These are phyloP conservation scores for Ophiosphaerella korrae DNA, from an alignment of 2,329 filamentous ascomycete species.

Conservation along the genomic window DNA sequence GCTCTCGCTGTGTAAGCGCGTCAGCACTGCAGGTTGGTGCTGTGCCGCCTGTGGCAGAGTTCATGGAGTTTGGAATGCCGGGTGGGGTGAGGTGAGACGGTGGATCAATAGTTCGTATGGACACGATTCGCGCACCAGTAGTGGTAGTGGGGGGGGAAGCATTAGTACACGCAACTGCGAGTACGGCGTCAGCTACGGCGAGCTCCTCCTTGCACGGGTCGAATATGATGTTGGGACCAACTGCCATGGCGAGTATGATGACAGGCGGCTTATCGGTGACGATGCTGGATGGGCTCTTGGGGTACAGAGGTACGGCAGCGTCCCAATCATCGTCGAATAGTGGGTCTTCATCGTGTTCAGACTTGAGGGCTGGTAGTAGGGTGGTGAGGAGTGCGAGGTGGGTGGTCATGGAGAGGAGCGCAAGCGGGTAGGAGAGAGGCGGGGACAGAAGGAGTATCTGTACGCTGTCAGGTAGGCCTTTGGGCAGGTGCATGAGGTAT, in stretches of 20 bases:
- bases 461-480: constrained; percentile 4
- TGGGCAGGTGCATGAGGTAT: not conserved
- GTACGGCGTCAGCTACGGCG: constrained; percentile 84
- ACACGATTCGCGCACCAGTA: constrained; percentile 45
- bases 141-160: constrained; percentile 22
- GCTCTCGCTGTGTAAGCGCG: constrained; percentile 55
- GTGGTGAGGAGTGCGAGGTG: constrained; percentile 92
- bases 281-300: constrained; percentile 48
- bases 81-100: constrained; percentile 56
- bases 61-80: constrained; percentile 55
- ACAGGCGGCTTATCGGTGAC: constrained; percentile 70
- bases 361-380: constrained; percentile 81
- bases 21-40: constrained; percentile 47
- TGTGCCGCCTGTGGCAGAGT: constrained; percentile 51
- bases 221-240: constrained; percentile 89
- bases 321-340: constrained; percentile 99
- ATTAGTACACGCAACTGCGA: constrained; percentile 78
- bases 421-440: constrained; percentile 88
- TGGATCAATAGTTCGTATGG: constrained; percentile 56
- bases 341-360: constrained; percentile 91
- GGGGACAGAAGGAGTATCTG: constrained; percentile 93
- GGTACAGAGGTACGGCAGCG: constrained; percentile 77
- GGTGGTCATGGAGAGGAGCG: constrained; percentile 87
- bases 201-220: constrained; percentile 91
- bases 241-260: constrained; percentile 85